phyloP scores from a whole-genome alignment of 176 grass and related monocot genomes.

The Cocos nucifera region DNA sequence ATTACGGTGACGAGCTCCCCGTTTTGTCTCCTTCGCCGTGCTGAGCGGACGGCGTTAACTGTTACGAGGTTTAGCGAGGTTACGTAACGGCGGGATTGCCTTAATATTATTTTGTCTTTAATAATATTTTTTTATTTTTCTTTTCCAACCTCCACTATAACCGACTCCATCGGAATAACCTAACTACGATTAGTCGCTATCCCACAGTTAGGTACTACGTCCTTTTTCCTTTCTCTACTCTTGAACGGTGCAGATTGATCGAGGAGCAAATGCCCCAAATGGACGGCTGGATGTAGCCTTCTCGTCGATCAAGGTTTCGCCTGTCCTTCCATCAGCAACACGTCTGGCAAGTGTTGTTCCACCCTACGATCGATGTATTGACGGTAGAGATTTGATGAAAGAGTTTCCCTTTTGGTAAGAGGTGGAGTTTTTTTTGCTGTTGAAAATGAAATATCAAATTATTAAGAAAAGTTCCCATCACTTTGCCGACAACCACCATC shows the following conservation, averaged over 20 bases:
- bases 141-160: not conserved
- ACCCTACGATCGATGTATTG: too few species aligned
- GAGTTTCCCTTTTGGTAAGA: too few species aligned
- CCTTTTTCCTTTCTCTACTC: not conserved
- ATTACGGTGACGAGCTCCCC: too few species aligned
- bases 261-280: not conserved
- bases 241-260: not conserved
- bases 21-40: too few species aligned
- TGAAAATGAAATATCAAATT: too few species aligned
- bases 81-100: not conserved
- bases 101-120: not conserved
- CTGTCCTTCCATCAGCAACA: too few species aligned
- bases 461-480: too few species aligned
- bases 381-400: too few species aligned
- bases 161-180: not conserved
- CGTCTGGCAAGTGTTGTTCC: too few species aligned
- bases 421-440: too few species aligned
- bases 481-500: too few species aligned
- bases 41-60: not conserved
- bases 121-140: not conserved
- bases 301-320: too few species aligned
- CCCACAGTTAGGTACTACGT: not conserved
- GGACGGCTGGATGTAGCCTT: not conserved
- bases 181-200: not conserved
- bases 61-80: not conserved